phyloP scores from a whole-genome alignment of 768 basidiomycete genomes.

The Strobilomyces confusus region DNA sequence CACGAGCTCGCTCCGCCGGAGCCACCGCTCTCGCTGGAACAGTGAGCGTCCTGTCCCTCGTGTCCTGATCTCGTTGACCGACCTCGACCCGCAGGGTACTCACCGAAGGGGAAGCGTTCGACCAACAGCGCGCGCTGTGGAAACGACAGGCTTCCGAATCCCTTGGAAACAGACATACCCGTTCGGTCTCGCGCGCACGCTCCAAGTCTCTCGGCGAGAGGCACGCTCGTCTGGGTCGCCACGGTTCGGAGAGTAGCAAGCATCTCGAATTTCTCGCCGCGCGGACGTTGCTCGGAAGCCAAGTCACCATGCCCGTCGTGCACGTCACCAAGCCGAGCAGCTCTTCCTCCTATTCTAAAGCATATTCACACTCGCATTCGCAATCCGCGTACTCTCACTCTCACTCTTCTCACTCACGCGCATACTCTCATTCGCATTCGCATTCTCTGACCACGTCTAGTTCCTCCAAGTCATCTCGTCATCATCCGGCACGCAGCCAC shows the following conservation, averaged over 20 bases:
- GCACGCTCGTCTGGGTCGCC: conserved; percentile 13
- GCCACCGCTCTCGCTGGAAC: conserved; percentile 54
- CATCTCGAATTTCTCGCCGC: conserved; percentile 59
- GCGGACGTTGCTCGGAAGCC: conserved; percentile 62
- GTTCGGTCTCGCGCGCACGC: conserved; percentile 60
- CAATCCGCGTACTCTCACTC: conserved; percentile 17
- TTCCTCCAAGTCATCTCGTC: conserved; percentile 31
- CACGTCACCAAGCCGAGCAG: conserved; percentile 19
- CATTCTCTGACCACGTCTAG: conserved; percentile 31
- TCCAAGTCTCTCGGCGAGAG: conserved; percentile 27
- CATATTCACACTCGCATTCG: conserved; percentile 28
- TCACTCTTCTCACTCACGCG: conserved; percentile 24
- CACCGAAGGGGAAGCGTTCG: conserved; percentile 56
- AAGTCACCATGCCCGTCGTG: conserved; percentile 47
- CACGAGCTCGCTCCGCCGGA: conserved; percentile 57
- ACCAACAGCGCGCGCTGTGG: conserved; percentile 66
- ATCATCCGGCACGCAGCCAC: conserved; percentile 22
- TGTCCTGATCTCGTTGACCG: not conserved
- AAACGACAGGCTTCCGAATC: conserved; percentile 58
- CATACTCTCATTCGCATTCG: conserved; percentile 35
- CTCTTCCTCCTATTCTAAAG: conserved; percentile 24
- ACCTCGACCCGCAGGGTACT: conserved; percentile 47
- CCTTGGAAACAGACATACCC: conserved; percentile 59
- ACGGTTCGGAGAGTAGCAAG: conserved; percentile 22
- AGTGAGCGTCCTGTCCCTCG: conserved; percentile 28